Percentiles rank a stretch among this genome's conserved stretches.
Conservation (phyloP, 108 stramenopile species). For the Seminavis robusta region DNA sequence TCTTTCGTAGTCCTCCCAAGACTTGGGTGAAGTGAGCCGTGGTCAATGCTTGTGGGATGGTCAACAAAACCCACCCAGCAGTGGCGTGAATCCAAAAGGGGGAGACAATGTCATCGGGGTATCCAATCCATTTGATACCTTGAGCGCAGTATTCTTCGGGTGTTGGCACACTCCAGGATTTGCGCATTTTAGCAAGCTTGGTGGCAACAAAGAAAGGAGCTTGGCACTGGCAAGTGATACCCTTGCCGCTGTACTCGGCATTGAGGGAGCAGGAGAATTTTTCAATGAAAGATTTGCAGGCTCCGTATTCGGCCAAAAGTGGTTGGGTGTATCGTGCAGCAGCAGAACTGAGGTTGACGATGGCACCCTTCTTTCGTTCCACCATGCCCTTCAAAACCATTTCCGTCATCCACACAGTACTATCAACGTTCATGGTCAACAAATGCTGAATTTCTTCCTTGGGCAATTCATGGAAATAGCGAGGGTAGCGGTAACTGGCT, state of each 20-base stretch:
- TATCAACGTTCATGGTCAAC: constrained; percentile 94
- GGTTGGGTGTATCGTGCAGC: constrained; percentile 92
- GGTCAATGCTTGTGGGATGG: constrained; percentile 67
- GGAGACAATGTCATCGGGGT: constrained; percentile 68
- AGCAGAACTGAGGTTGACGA: constrained; percentile 95
- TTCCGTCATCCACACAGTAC: constrained; percentile 95
- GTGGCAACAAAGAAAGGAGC: constrained; percentile 97
- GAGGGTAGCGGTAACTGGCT: constrained; percentile 93
- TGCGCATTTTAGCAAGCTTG: constrained; percentile 96
- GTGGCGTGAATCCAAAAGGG: constrained; percentile 94
- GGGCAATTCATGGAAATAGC: constrained; percentile 94
- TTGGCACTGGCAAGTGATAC: constrained; percentile 95
- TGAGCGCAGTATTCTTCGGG: constrained; percentile 79
- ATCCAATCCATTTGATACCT: constrained; percentile 84
- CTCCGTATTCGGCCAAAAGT: constrained; percentile 93
- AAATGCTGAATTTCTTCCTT: constrained; percentile 69
- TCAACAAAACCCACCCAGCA: constrained; percentile 84
- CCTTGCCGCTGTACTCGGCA: constrained; percentile 84
- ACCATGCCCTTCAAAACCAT: constrained; percentile 94
- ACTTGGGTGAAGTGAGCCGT: constrained; percentile 58
- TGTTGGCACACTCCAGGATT: constrained; percentile 83
- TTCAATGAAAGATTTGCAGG: constrained; percentile 94
- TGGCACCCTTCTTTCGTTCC: constrained; percentile 81
- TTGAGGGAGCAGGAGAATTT: constrained; percentile 91
- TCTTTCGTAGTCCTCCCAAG: constrained; percentile 93